Base-by-base conservation (phyloP, 805 yeast species). In the Ogataea methanolica region DNA sequence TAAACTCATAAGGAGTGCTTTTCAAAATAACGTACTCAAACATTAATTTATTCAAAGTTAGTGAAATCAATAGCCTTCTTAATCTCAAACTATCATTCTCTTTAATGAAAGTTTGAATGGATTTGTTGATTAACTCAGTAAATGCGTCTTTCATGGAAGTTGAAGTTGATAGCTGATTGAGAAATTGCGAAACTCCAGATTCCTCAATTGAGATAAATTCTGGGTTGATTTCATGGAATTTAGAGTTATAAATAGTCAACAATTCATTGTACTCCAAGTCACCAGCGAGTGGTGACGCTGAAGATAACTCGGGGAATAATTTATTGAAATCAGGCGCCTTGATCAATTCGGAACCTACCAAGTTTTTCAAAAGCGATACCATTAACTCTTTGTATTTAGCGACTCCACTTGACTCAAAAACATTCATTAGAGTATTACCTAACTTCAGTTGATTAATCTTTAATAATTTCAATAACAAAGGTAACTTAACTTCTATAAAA, bases 151-250 rank as follows among this genome's bases (percentile, higher is more conserved):
- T 56, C 44, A 75, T 54, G 43, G 76, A 69, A 52, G 82, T 65
- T 65, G 79, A 58, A 50, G 64, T 64, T 16, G 67, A 65, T 67
- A 85, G 67, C 61, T 73, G 55, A 47, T 62, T 57, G 50, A 86
- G 48, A 66, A 85, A 65, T 56, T 75, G 71, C 51, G 72, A 46
- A 61, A 85, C 59, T 43, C 77, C 71, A 8, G 88, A 78, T 48
- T 77, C 81, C 41, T 83, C 76, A 29, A 73, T 62, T 0, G 78
- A 63, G 2, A 69, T 70, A 51, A 75, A 73, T 47, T 79, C 83
- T 16, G 76, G 74, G 45, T 75, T 70, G 8, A 70, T 67, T 35
- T 71, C 74, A 33, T 58, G 50, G 41, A 65, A 58, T 17, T 58
- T 62, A 15, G 53, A 39, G 6, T 49, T 52, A 36, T 56, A 65